These are phyloP conservation scores for Aspergillus asperescens DNA, from an alignment of 495 filamentous ascomycete genomes.

Conservation along the genomic window DNA sequence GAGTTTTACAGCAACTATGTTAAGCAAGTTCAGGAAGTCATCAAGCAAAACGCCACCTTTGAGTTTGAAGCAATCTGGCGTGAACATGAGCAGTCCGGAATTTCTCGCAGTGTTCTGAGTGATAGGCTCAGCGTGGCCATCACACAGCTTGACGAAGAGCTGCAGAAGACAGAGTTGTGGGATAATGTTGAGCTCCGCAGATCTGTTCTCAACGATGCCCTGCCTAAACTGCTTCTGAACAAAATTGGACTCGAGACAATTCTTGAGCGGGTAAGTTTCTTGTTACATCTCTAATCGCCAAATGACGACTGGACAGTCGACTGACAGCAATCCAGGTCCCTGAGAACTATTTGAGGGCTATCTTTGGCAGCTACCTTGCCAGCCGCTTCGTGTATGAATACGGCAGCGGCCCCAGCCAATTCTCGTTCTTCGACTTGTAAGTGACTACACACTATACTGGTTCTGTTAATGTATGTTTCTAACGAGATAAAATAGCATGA, in stretches of 20 bases:
- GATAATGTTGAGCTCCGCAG: conserved; percentile 70
- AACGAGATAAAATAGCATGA: conserved; percentile 43
- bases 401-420: conserved; percentile 88
- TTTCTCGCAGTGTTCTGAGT: conserved; percentile 74
- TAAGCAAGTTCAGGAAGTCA: conserved; percentile 80
- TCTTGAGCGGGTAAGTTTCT: conserved; percentile 59
- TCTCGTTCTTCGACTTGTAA: conserved; percentile 98
- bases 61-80: conserved; percentile 99
- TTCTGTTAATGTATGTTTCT: conserved; percentile 5
- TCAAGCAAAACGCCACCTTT: conserved; percentile 80
- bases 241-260: conserved; percentile 89
- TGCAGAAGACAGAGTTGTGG: conserved; percentile 91
- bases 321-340: conserved; percentile 58
- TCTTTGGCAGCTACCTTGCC: conserved; percentile 93
- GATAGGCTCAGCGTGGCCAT: conserved; percentile 88
- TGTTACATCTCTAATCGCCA: neutral
- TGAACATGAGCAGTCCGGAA: conserved; percentile 77
- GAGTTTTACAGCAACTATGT: conserved; percentile 92
- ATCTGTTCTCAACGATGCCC: conserved; percentile 75
- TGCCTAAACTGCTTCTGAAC: conserved; percentile 76
- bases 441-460: conserved; percentile 27
- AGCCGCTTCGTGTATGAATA: conserved; percentile 94
- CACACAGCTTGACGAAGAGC: conserved; percentile 88
- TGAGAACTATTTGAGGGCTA: conserved; percentile 84
- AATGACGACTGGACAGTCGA: neutral